Base-by-base conservation (phyloP, 176 grass and related monocot species). In the Lolium perenne region DNA sequence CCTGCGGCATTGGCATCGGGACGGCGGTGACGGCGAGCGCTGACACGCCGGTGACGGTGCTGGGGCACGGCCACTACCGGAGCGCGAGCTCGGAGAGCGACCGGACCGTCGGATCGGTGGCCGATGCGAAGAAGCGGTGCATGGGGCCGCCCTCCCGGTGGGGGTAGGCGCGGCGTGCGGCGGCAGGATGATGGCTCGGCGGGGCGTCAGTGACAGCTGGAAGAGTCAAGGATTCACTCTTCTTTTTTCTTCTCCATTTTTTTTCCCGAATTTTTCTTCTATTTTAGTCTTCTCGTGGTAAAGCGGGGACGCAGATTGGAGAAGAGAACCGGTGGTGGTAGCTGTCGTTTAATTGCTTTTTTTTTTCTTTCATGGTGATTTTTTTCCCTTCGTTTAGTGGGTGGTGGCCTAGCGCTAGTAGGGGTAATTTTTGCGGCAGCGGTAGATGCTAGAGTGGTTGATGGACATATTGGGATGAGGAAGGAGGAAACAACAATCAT, bases 21-120 rank as follows among this genome's bases (percentile, higher is more conserved):
- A 60, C 80, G 4, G 16, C 38, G 18, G 48, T 57, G 29, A 74
- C 80, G 14, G 51, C 85, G 62, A 99, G 88, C 56, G 82, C 51
- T 10, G 88, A 96, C 48, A 99, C 97, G 66, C 97, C 97, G 47
- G 89, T 97, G 50, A 94, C 94, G 17, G 97, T 99, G 58, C 90
- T 99, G 6, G 92, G 71, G 1, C 87, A 82, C 26, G 90, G 71
- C 2, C 87, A 82, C 21, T 60, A 87, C 29, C 83, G 78, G 18
- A 96, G 89, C 77, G 78, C 80, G 57, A 96, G 90, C 66, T 94
- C 92, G 1, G 97, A 97, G 87, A 97, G 94, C 83, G 90, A 93
- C 15, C 74, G 71, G 32, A 91, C 90, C 49, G 85, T 94, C 38
- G 92, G 92, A 94, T 98, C 91, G 32, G 43, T 22, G 17, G 82